phyloP scores from a whole-genome alignment of 768 basidiomycete species.

The Chalciporus pseudorubinellus region DNA sequence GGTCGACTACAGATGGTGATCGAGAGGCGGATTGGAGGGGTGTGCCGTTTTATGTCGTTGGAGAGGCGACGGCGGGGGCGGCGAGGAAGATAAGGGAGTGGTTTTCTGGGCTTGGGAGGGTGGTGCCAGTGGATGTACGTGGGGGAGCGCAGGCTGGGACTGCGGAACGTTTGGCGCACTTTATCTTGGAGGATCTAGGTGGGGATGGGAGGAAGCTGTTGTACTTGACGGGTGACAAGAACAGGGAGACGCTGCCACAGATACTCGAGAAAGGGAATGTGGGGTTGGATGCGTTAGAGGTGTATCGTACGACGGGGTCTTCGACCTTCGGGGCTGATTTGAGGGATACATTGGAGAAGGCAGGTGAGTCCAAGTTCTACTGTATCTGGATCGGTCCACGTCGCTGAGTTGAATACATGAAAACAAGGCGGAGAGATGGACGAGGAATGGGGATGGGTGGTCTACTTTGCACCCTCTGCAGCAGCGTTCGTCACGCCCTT shows the following conservation, averaged over 20 bases:
- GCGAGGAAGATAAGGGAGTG: constrained; percentile 33
- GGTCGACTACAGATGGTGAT: background rate
- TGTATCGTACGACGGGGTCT: constrained; percentile 68
- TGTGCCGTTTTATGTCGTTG: constrained; percentile 79
- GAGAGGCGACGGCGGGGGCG: constrained; percentile 55
- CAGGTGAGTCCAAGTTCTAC: constrained; percentile 22
- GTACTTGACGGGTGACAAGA: constrained; percentile 88
- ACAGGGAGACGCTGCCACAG: constrained; percentile 59
- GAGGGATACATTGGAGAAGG: constrained; percentile 26
- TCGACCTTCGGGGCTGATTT: constrained; percentile 49
- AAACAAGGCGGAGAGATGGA: background rate
- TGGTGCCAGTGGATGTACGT: constrained; percentile 36
- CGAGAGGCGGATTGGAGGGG: constrained; percentile 44
- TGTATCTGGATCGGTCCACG: no score
- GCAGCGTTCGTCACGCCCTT: constrained; percentile 56
- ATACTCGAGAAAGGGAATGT: constrained; percentile 49
- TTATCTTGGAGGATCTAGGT: constrained; percentile 45
- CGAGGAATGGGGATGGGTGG: constrained; percentile 57
- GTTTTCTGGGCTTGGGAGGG: constrained; percentile 36
- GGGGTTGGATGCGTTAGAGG: constrained; percentile 51
- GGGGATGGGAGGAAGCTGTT: constrained; percentile 40
- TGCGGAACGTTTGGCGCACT: constrained; percentile 62
- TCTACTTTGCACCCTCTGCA: constrained; percentile 74
- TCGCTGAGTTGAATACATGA: no score
- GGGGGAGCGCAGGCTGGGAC: constrained; percentile 58